Evolutionary conservation across 2,329 filamentous ascomycete species (phyloP).

Genomic region (Colletotrichum sp.): DNA sequence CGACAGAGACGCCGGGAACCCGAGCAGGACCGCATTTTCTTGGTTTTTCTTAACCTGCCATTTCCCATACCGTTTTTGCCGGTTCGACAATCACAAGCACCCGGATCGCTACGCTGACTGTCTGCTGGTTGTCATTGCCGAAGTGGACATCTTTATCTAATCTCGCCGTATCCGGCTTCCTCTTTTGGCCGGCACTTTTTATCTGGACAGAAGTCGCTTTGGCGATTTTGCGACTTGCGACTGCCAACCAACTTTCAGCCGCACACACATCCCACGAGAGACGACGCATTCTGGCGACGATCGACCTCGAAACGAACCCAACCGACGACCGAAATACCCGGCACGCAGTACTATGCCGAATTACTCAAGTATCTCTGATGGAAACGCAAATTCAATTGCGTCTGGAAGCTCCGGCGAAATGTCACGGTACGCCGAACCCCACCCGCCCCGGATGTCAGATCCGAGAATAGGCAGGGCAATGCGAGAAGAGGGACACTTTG

Average conservation of each 20-base stretch:
- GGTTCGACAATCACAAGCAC: neutral
- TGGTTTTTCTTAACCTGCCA: neutral
- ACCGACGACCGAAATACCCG: neutral
- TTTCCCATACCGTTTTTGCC: neutral
- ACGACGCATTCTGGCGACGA: constrained; percentile 11
- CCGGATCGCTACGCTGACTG: neutral
- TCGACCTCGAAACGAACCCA: neutral
- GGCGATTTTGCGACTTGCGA: neutral
- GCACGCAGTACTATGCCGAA: constrained; percentile 49
- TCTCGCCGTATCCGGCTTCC: constrained; percentile 3
- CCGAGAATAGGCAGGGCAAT: neutral
- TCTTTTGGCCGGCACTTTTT: neutral
- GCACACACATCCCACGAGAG: neutral
- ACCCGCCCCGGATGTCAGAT: neutral
- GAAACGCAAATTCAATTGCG: constrained; percentile 33
- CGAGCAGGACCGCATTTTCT: neutral
- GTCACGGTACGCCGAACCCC: constrained; percentile 16
- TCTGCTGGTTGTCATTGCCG: neutral
- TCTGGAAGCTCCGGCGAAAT: constrained; percentile 22
- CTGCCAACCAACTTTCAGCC: neutral
- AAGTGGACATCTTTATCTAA: constrained; percentile 2
- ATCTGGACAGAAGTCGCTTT: constrained; percentile 2
- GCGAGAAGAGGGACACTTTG: neutral
- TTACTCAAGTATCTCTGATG: constrained; percentile 59
- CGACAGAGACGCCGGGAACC: neutral